A percentile compares a stretch with the other conserved stretches of the same genome.
These are phyloP conservation scores for Martiniozyma asiatica DNA, from an alignment of 1,139 yeast species.

Conservation along the genomic window DNA sequence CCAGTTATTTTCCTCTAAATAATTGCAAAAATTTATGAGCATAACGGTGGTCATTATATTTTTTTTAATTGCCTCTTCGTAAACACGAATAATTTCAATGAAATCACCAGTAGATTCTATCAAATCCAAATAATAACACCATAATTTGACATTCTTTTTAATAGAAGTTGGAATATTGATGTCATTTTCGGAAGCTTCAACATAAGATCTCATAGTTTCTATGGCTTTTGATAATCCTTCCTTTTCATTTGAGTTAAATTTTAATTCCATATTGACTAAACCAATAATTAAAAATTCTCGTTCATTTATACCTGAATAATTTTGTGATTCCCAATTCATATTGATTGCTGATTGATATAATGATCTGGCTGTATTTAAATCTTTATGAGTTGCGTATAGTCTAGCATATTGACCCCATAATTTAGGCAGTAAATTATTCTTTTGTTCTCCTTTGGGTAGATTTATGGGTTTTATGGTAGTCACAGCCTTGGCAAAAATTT, in stretches of 20 bases:
- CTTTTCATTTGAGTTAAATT: not conserved
- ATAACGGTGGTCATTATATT: conserved; percentile 63
- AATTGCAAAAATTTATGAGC: conserved; percentile 54
- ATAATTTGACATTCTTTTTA: conserved; percentile 43
- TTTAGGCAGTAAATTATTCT: conserved; percentile 27
- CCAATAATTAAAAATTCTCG: conserved; percentile 30
- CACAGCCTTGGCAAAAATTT: conserved; percentile 57
- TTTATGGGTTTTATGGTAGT: too few species aligned
- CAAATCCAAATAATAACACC: conserved; percentile 68
- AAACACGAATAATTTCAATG: conserved; percentile 33
- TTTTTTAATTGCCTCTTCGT: conserved; percentile 47
- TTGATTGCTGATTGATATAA: conserved; percentile 55
- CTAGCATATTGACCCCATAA: conserved; percentile 65
- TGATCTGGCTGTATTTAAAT: conserved; percentile 49
- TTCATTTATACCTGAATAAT: conserved; percentile 48
- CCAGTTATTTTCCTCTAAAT: conserved; percentile 38
- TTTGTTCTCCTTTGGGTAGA: too few species aligned
- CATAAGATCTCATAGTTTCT: too few species aligned
- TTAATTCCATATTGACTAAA: conserved; percentile 1
- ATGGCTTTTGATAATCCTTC: not conserved
- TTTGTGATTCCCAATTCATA: conserved; percentile 66
- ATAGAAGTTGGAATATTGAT: too few species aligned
- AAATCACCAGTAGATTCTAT: conserved; percentile 49
- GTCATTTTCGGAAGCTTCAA: too few species aligned
- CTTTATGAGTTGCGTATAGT: conserved; percentile 45